These are phyloP conservation scores for Fonsecaea multimorphosa DNA, from an alignment of 2,329 filamentous ascomycete species.

Conservation along the genomic window DNA sequence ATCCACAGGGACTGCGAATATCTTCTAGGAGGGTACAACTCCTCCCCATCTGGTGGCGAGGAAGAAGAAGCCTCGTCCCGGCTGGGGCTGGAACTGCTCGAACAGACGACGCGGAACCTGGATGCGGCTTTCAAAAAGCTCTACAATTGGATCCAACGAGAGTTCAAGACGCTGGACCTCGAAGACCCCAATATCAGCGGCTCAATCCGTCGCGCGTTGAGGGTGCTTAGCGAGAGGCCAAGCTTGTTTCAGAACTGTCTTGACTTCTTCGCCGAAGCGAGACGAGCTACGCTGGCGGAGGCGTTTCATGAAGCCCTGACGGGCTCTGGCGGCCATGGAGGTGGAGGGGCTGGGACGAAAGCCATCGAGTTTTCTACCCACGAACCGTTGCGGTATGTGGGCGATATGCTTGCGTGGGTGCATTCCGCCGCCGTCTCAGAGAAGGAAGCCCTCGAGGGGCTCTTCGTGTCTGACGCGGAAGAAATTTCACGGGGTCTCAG, in stretches of 20 bases:
- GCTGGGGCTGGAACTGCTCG: constrained; percentile 87
- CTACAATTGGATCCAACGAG: constrained; percentile 91
- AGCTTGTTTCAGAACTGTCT: constrained; percentile 91
- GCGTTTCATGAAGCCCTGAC: constrained; percentile 88
- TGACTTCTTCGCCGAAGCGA: constrained; percentile 88
- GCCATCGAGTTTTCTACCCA: constrained; percentile 94
- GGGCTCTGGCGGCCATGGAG: constrained; percentile 72
- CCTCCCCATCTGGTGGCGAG: constrained; percentile 72
- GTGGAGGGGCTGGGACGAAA: constrained; percentile 58
- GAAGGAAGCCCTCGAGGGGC: constrained; percentile 84
- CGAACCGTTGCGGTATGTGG: constrained; percentile 87
- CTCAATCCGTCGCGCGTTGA: constrained; percentile 80
- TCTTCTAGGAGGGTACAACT: constrained; percentile 86
- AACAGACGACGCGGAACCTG: constrained; percentile 83
- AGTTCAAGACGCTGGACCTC: constrained; percentile 89
- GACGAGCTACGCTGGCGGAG: constrained; percentile 85
- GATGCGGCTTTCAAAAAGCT: constrained; percentile 94
- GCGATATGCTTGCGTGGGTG: constrained; percentile 97
- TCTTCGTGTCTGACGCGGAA: constrained; percentile 89
- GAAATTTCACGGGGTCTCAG: constrained; percentile 84
- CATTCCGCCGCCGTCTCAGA: constrained; percentile 95
- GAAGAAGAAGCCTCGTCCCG: constrained; percentile 68
- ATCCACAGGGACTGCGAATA: constrained; percentile 89
- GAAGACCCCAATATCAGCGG: constrained; percentile 92
- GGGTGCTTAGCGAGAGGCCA: constrained; percentile 86